Base-by-base conservation (phyloP, 2,329 filamentous ascomycete genomes). In the Diplodia mutila region DNA sequence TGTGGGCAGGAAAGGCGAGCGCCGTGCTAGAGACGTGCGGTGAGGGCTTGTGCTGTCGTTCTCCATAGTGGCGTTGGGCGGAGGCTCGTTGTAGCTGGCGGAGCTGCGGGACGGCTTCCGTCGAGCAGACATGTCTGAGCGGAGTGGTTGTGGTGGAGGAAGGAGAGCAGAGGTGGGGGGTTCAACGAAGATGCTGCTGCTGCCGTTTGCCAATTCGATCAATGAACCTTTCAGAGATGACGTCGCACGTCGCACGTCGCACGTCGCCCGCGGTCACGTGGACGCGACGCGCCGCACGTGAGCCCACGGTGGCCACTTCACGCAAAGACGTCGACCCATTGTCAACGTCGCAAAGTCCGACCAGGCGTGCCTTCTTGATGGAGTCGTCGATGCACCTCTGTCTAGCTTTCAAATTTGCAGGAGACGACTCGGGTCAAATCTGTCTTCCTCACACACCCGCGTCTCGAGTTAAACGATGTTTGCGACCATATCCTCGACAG, bases 1-100 rank as follows among this genome's bases (percentile, higher is more conserved):
- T 2, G 91, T 93, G 4, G 91, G 91, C 2, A 93, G 83, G 78
- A 86, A 88, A 2, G 91, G 90, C 42, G 84, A 82, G 68, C 75
- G 77, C 8, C 72, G 69, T n/a, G 71, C 71, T 23, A 72, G 71
- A 23, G 73, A 71, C 18, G 72, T 75, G 29, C 70, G 70, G 67
- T 65, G 67, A 25, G 55, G 65, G 48, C 66, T 63, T 48, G 53
- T 64, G 55, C 46, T 57, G 59, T 55, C 51, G 51, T 64, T 29
- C 27, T 66, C 63, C 63, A 57, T 66, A 29, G 52, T 29, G 12
- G 37, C n/a, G 34, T 42, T 39, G 18, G 53, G 23, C 32, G 34
- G 32, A 29, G 61, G 48, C 34, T 65, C 61, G 49, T 65, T 65
- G 61, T 65, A 65, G 61, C 61, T 65, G 61, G 9, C 61, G 48